Base-by-base conservation (phyloP, 2,329 filamentous ascomycete species). In the Calonectria crousiana region DNA sequence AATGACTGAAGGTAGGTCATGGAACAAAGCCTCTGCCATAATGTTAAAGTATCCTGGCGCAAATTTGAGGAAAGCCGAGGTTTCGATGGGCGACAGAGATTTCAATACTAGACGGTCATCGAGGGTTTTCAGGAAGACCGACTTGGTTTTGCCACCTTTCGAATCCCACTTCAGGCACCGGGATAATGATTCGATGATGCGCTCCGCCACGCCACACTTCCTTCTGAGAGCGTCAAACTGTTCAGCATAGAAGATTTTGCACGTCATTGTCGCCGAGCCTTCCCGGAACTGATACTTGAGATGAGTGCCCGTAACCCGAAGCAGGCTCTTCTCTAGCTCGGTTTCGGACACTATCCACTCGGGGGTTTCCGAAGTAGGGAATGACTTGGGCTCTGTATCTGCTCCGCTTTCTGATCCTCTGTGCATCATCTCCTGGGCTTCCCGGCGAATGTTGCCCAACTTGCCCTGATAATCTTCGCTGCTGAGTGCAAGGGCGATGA, bases 221-320 rank as follows among this genome's bases (percentile, higher is more conserved):
- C 95, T 92, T 71, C 97, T 92, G 49, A 99, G 89, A 4, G 97
- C 97, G 85, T 99, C 97, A 79, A 99, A 99, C 76, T 98, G 97
- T 84, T 98, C 97, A 0, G 97, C 97, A 81, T 97, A 99, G 85
- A 99, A 98, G 60, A 99, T 97, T 85, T 99, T 99, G 88, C 97
- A 98, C 65, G 96, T 93, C 91, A 98, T 98, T 80, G 94, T 95
- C 4, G 97, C 96, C n/a, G 94, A 93, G 0, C 96, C 95, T 83
- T 98, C 96, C 34, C 93, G 93, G 85, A 98, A 99, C 74, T 98
- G 95, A 83, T 98, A 99, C 82, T 97, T 97, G 78, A 98, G 92
- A 84, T 99, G 97, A 1, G 95, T 98, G 47, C 96, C 96, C 0
- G 95, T 97, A 36, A 93, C 91, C 76, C 95, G 92, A 38, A 98